A percentile compares a stretch with the other conserved stretches of the same genome.
phyloP scores from a whole-genome alignment of 1,284 basidiomycete species.

The Amylostereum areolatum region DNA sequence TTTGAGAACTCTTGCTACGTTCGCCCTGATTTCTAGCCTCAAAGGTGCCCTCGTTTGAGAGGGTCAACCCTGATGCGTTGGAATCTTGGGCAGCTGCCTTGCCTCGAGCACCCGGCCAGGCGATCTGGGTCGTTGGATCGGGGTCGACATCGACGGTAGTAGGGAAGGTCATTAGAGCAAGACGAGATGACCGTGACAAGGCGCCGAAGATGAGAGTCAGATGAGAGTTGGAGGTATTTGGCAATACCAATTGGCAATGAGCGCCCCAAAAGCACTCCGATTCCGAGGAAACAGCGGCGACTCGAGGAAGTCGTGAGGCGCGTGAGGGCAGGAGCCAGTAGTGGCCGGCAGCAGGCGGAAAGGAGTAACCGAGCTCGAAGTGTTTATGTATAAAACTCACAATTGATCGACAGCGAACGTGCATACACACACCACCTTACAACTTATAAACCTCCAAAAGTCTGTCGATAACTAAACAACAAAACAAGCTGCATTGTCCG shows the following conservation, averaged over 20 bases:
- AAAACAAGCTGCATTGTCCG: not conserved
- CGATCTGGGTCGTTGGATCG: constrained; percentile 66
- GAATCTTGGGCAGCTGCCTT: constrained; percentile 14
- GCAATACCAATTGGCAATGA: not conserved
- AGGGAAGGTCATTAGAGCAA: constrained; percentile 41
- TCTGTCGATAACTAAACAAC: not conserved
- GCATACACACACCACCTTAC: no score
- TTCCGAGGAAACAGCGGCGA: not conserved
- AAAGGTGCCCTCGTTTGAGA: not conserved
- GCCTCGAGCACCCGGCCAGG: constrained; percentile 55
- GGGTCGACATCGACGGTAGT: constrained; percentile 54
- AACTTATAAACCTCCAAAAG: not conserved
- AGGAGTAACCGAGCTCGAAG: no score
- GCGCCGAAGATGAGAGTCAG: constrained; percentile 5
- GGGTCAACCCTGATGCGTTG: not conserved
- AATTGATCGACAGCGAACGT: no score
- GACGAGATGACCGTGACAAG: constrained; percentile 2
- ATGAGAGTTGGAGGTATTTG: not conserved
- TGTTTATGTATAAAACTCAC: no score
- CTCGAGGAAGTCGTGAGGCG: not conserved
- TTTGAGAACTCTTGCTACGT: constrained; percentile 13
- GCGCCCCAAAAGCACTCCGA: no score
- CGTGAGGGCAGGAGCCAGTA: not conserved
- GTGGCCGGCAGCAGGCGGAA: no score
- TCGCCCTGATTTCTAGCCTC: constrained; percentile 1